Evolutionary conservation across 2,329 filamentous ascomycete species (phyloP).

Genomic region (Leptodontidium sp.): DNA sequence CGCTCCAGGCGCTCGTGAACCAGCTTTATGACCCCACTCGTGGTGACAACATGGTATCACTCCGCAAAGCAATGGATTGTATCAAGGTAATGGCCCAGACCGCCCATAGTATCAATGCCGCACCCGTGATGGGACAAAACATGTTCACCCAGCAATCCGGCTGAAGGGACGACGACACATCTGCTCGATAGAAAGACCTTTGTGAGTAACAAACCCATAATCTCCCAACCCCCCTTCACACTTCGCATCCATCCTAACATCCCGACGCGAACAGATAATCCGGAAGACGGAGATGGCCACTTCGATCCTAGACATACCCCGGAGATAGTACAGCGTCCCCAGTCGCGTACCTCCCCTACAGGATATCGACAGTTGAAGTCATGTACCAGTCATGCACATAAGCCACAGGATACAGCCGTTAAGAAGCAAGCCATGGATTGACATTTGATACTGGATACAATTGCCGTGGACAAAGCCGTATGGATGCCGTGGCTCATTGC

Average conservation of each 20-base stretch:
- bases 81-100: slow-evolving; percentile 45
- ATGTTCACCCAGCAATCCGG: slow-evolving; percentile 38
- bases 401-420: slow-evolving; percentile 34
- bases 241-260: slow-evolving; percentile 7
- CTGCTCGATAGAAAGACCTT: slow-evolving; percentile 25
- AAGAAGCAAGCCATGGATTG: slow-evolving; percentile 30
- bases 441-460: slow-evolving; percentile 16
- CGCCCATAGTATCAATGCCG: slow-evolving; percentile 40
- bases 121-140: slow-evolving; percentile 31
- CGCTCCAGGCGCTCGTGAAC: slow-evolving; percentile 40
- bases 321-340: slow-evolving; percentile 36
- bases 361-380: slow-evolving; percentile 41
- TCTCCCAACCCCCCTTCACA: background rate
- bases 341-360: slow-evolving; percentile 31
- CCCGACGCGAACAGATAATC: slow-evolving; percentile 8
- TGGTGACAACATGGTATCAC: slow-evolving; percentile 38
- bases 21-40: slow-evolving; percentile 43
- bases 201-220: slow-evolving; percentile 31
- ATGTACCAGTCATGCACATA: slow-evolving; percentile 44
- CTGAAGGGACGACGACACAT: slow-evolving; percentile 35
- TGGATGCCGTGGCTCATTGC: slow-evolving; percentile 25
- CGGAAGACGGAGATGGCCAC: slow-evolving; percentile 24
- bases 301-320: slow-evolving; percentile 24
- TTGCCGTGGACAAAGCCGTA: slow-evolving; percentile 18
- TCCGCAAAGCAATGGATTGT: slow-evolving; percentile 41